Percentiles rank a stretch among this genome's conserved stretches.
These are phyloP conservation scores for Cystobasidium onofrii DNA, from an alignment of 768 basidiomycete genomes.

Conservation along the genomic window DNA sequence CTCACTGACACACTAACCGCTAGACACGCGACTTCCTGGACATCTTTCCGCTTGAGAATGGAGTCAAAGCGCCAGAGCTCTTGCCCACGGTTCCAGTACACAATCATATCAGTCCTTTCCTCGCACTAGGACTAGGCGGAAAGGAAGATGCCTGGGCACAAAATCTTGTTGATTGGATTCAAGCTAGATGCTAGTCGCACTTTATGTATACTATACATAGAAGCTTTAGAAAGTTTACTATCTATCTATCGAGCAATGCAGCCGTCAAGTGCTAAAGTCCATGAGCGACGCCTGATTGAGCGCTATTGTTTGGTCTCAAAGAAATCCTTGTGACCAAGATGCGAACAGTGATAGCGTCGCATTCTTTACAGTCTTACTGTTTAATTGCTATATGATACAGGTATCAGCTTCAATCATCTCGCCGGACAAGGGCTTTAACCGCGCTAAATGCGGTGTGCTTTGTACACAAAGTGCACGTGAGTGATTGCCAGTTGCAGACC, in stretches of 20 bases:
- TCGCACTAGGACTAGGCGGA: neutral
- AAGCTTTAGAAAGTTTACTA: no score
- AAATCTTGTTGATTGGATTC: neutral
- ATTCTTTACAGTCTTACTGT: no score
- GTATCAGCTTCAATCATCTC: no score
- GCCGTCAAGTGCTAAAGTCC: no score
- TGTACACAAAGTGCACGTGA: neutral
- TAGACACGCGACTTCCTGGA: slow-evolving; percentile 11
- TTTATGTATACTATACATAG: no score
- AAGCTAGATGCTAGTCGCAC: neutral
- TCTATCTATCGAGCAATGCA: no score
- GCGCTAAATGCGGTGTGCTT: neutral
- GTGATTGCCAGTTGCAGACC: neutral
- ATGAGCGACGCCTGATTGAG: no score
- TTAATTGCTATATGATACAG: no score
- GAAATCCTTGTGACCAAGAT: no score
- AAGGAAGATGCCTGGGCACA: slow-evolving; percentile 8
- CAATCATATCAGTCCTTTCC: slow-evolving; percentile 22
- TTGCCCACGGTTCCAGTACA: neutral
- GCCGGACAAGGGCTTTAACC: neutral
- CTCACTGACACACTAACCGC: neutral
- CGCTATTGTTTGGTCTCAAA: no score
- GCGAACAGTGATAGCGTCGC: no score
- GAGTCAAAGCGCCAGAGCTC: neutral
- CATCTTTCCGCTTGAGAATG: slow-evolving; percentile 3